Evolutionary conservation across 345 rosid genomes (phyloP).

Genomic region (Dipteronia dyeriana): DNA sequence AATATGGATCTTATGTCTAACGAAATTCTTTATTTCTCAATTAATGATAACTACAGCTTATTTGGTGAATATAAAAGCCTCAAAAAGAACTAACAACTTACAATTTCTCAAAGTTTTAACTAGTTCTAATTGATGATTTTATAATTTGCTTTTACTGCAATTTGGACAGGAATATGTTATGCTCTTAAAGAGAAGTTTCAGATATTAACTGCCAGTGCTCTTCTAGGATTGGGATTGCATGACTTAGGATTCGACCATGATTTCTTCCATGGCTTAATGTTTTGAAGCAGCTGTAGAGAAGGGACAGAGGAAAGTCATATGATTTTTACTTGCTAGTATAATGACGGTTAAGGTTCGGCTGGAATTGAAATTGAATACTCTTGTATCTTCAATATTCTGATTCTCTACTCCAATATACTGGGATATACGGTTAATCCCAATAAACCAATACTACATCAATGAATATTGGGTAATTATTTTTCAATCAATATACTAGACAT

Average conservation of each 20-base stretch:
- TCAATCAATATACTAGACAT: not conserved
- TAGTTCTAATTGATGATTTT: conserved; percentile 7
- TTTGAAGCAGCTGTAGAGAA: conserved; percentile 28
- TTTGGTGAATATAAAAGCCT: conserved; percentile 10
- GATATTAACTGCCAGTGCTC: conserved; percentile 39
- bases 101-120: not conserved
- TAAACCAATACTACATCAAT: conserved; percentile 1
- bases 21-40: conserved; percentile 17
- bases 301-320: not conserved
- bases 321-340: not conserved
- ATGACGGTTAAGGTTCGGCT: not conserved
- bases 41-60: conserved; percentile 13
- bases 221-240: conserved; percentile 61
- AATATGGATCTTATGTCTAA: conserved; percentile 7
- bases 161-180: conserved; percentile 40
- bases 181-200: conserved; percentile 38
- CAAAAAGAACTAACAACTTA: not conserved
- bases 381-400: not conserved
- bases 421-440: not conserved
- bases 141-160: conserved; percentile 20
- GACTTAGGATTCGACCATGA: conserved; percentile 59
- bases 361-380: conserved; percentile 6
- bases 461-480: not conserved
- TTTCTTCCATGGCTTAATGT: conserved; percentile 65
- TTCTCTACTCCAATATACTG: not conserved